These are phyloP conservation scores for Hypoxylon subgilvum DNA, from an alignment of 495 filamentous ascomycete species.

Conservation along the genomic window DNA sequence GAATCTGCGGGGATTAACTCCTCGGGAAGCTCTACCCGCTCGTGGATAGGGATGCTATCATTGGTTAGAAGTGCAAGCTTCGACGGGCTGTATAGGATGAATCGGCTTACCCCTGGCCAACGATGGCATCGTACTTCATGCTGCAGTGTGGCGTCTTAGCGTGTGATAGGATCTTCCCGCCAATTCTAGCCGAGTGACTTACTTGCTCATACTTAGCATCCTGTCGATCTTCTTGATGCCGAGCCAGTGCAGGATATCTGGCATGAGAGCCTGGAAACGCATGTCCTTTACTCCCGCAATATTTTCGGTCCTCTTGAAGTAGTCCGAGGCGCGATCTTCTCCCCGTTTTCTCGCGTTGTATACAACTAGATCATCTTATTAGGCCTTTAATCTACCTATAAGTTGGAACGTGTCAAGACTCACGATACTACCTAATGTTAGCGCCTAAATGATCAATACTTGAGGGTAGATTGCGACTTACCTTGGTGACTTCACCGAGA, in stretches of 20 bases:
- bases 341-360: conserved; percentile 94
- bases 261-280: conserved; percentile 99
- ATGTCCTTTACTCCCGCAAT: conserved; percentile 98
- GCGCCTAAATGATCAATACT: conserved; percentile 8
- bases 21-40: conserved; percentile 92
- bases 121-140: conserved; percentile 99
- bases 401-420: conserved; percentile 25
- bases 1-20: conserved; percentile 94
- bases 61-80: conserved; percentile 33
- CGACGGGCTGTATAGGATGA: conserved; percentile 16
- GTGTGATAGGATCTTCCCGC: conserved; percentile 12
- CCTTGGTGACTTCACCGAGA: conserved; percentile 96
- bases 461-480: conserved; percentile 41
- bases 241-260: conserved; percentile 96
- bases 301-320: conserved; percentile 95
- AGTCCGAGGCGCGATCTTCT: conserved; percentile 89
- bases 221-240: conserved; percentile 98
- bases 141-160: conserved; percentile 47
- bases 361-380: conserved; percentile 63
- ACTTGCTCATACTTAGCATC: conserved; percentile 99
- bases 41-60: conserved; percentile 80
- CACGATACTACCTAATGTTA: conserved; percentile 53
- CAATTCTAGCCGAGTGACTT: conserved; percentile 44
- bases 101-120: conserved; percentile 75
- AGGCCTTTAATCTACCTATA: conserved; percentile 33